Percentiles rank a stretch among this genome's conserved stretches.
Conservation (phyloP, 129 eudicot genomes). For the Apium graveolens region DNA sequence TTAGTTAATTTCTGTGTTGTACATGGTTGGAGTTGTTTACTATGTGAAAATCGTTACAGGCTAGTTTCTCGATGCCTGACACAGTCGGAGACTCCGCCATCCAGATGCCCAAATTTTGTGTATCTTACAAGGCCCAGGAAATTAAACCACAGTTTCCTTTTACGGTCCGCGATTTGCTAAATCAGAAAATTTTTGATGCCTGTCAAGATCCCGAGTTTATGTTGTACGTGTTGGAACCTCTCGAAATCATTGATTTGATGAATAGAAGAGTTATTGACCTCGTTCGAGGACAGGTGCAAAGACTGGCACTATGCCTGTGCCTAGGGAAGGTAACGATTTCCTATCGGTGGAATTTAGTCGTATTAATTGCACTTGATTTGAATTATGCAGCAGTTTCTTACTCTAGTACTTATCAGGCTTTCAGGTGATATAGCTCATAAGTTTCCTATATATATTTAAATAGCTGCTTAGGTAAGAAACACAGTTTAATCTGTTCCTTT, state of each 20-base stretch:
- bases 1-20: background rate
- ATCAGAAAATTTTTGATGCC: slow-evolving; percentile 69
- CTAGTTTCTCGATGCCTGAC: slow-evolving; percentile 81
- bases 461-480: no score
- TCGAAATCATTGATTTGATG: slow-evolving; percentile 75
- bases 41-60: slow-evolving; percentile 27
- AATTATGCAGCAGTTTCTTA: background rate
- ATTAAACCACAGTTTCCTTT: slow-evolving; percentile 66
- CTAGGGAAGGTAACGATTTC: slow-evolving; percentile 63
- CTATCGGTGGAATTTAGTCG: background rate
- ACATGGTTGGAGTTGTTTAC: background rate
- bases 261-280: slow-evolving; percentile 83
- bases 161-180: slow-evolving; percentile 59
- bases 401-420: background rate
- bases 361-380: slow-evolving; percentile 9
- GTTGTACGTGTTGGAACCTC: slow-evolving; percentile 18
- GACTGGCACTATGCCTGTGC: slow-evolving; percentile 76
- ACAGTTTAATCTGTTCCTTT: background rate
- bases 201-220: slow-evolving; percentile 87
- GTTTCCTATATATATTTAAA: background rate
- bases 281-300: slow-evolving; percentile 84
- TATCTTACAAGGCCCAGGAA: slow-evolving; percentile 88
- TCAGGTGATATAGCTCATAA: background rate
- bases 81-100: slow-evolving; percentile 60
- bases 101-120: slow-evolving; percentile 79